A percentile compares a stretch with the other conserved stretches of the same genome.
These are phyloP conservation scores for Tillandsia leiboldiana DNA, from an alignment of 176 grass and related monocot genomes.

Conservation along the genomic window DNA sequence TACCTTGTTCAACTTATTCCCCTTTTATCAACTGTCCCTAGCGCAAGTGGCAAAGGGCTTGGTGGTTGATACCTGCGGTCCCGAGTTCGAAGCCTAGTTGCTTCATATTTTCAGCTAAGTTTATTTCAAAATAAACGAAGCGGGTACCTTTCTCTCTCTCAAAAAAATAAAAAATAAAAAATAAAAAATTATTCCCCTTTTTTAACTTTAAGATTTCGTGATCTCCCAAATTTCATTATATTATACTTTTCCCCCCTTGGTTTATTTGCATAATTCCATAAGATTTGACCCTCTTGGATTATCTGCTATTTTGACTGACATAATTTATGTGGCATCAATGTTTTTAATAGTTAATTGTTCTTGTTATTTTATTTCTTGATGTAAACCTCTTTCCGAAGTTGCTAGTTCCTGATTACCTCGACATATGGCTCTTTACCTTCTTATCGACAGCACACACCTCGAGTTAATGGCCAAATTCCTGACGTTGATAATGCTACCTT, in stretches of 20 bases:
- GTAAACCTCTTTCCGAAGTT: conserved; percentile 6
- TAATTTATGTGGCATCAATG: neutral
- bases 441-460: conserved; percentile 83
- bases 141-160: no score
- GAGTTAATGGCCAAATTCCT: conserved; percentile 92
- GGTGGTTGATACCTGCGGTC: no score
- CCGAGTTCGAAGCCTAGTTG: no score
- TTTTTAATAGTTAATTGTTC: neutral
- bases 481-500: conserved; percentile 83
- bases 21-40: no score
- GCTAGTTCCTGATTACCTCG: conserved; percentile 5
- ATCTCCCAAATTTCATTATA: no score
- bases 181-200: neutral
- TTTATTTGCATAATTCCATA: neutral
- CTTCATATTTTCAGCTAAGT: no score
- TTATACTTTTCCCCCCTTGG: neutral
- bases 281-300: neutral
- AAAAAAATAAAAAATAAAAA: no score
- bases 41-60: no score
- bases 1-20: neutral
- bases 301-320: neutral
- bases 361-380: conserved; percentile 11
- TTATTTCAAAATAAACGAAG: no score
- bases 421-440: conserved; percentile 10
- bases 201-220: no score